Percentiles rank a stretch among this genome's conserved stretches.
Evolutionary conservation across 495 filamentous ascomycete species (phyloP).

Genomic region (Podospora conica): DNA sequence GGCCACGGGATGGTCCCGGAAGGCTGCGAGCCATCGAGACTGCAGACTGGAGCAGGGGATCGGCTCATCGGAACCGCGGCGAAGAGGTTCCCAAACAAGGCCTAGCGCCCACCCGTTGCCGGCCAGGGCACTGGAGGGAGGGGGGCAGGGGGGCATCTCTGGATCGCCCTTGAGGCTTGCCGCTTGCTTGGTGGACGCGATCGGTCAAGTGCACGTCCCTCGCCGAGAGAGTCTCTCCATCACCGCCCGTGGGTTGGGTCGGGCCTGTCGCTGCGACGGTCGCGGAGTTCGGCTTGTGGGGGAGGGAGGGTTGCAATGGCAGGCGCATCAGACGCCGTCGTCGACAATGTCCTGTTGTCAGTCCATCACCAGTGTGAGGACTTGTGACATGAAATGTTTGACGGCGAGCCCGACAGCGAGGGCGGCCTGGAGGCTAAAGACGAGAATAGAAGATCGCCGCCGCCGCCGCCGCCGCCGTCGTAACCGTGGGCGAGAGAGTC

Average conservation of each 20-base stretch:
- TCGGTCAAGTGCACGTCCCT: neutral
- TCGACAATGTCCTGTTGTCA: neutral
- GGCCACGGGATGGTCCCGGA: slow-evolving; percentile 13
- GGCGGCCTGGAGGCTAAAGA: neutral
- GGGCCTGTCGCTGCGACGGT: neutral
- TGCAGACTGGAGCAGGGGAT: neutral
- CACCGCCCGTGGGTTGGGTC: neutral
- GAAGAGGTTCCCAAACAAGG: slow-evolving; percentile 20
- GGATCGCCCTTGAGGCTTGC: neutral
- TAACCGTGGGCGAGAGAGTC: neutral
- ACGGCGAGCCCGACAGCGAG: neutral
- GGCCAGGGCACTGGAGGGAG: neutral
- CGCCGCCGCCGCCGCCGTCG: neutral
- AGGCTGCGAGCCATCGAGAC: slow-evolving; percentile 4
- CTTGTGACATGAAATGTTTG: slow-evolving; percentile 9
- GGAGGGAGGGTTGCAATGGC: neutral
- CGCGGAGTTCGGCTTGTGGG: neutral
- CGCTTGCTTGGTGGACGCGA: slow-evolving; percentile 1
- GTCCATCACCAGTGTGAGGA: too few relatives aligned
- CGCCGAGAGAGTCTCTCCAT: neutral
- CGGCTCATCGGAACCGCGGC: slow-evolving; percentile 12
- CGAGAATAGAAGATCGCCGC: slow-evolving; percentile 1
- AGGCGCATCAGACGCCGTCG: neutral
- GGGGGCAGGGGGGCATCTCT: neutral
- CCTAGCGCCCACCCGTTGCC: slow-evolving; percentile 7